phyloP scores from a whole-genome alignment of 495 filamentous ascomycete species.

The Evernia prunastri region DNA sequence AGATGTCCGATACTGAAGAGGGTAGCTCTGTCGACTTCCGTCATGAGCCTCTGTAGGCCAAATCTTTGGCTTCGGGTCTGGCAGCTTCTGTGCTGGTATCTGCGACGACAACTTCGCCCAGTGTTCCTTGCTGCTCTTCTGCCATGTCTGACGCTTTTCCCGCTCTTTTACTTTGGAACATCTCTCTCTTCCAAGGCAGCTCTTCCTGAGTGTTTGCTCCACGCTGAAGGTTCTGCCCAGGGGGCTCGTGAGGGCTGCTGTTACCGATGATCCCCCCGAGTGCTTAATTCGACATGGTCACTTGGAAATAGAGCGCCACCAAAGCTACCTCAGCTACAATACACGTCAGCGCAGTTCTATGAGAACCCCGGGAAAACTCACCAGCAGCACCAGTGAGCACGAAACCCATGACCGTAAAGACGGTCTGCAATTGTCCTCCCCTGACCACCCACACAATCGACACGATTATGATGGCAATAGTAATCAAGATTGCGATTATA shows the following conservation, averaged over 20 bases:
- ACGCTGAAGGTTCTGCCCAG: not conserved
- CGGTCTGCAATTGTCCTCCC: constrained; percentile 27
- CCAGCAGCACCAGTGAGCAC: constrained; percentile 24
- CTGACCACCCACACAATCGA: constrained; percentile 25
- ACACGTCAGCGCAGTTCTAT: not conserved
- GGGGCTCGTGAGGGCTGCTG: not conserved
- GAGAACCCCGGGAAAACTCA: not conserved
- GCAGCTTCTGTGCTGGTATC: too few species aligned
- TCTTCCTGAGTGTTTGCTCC: not conserved
- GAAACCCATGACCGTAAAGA: constrained; percentile 30
- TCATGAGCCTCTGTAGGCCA: too few species aligned
- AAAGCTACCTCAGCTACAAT: constrained; percentile 23
- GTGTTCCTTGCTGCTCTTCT: too few species aligned
- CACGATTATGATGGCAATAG: constrained; percentile 26
- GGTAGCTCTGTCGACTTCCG: too few species aligned
- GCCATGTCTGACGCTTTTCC: too few species aligned
- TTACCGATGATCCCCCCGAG: not conserved
- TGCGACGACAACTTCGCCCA: too few species aligned
- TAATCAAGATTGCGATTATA: constrained; percentile 22
- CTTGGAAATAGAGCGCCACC: constrained; percentile 25
- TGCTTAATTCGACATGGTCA: constrained; percentile 16
- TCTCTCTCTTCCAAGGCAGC: too few species aligned
- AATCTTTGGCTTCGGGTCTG: too few species aligned
- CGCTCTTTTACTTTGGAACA: too few species aligned
- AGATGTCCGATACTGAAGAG: too few species aligned